Percentiles rank a stretch among this genome's conserved stretches.
These are phyloP conservation scores for Tolypocladium cylindrosporum DNA, from an alignment of 2,329 filamentous ascomycete species.

Conservation along the genomic window DNA sequence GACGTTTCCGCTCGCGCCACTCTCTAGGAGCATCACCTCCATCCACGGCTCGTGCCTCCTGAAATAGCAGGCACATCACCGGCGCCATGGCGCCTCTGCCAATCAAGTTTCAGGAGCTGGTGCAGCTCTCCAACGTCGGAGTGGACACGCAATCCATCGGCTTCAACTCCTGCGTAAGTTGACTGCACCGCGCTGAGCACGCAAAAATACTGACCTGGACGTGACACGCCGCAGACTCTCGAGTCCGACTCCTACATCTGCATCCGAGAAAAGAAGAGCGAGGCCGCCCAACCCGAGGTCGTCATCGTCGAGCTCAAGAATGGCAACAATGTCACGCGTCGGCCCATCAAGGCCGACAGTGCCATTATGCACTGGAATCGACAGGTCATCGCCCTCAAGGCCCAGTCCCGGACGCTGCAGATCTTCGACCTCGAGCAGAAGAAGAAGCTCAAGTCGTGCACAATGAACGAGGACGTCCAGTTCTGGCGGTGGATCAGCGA, in stretches of 20 bases:
- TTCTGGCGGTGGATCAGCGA: conserved; percentile 99
- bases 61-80: conserved; percentile 12
- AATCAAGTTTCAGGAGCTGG: conserved; percentile 88
- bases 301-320: conserved; percentile 98
- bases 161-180: conserved; percentile 69
- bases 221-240: conserved; percentile 57
- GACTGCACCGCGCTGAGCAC: background rate
- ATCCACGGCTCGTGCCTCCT: conserved; percentile 10
- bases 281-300: conserved; percentile 78
- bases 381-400: conserved; percentile 94
- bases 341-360: conserved; percentile 98
- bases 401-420: conserved; percentile 87
- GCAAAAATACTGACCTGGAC: background rate
- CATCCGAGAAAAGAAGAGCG: conserved; percentile 86
- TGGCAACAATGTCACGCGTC: conserved; percentile 86
- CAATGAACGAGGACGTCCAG: conserved; percentile 93
- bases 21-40: background rate
- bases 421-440: conserved; percentile 94
- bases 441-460: conserved; percentile 91
- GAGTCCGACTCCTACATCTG: conserved; percentile 97
- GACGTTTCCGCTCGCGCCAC: conserved; percentile 11
- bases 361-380: conserved; percentile 98
- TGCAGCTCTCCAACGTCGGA: conserved; percentile 50
- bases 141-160: conserved; percentile 49
- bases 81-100: conserved; percentile 59